Conservation (phyloP, 2,329 filamentous ascomycete species). For the Pseudogymnoascus pannorum region DNA sequence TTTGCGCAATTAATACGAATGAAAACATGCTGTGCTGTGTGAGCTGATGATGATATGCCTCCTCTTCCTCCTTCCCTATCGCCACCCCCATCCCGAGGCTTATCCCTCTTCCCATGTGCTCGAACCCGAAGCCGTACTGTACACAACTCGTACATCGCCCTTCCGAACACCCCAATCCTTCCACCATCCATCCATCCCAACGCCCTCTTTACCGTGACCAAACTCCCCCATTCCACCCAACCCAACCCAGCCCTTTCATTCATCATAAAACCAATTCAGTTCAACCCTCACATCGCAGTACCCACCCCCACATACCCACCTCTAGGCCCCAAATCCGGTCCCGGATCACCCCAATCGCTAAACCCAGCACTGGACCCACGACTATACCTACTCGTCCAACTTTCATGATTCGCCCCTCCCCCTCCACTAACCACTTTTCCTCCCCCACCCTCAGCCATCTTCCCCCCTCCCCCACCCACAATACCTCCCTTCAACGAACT, state of each 20-base stretch:
- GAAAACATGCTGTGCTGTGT: constrained; percentile 4
- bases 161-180: no score
- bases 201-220: not conserved
- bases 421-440: not conserved
- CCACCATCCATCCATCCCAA: not conserved
- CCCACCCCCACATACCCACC: constrained; percentile 10
- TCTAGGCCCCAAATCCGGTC: constrained; percentile 44
- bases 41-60: not conserved
- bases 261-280: no score
- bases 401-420: constrained; percentile 20
- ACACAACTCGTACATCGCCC: not conserved
- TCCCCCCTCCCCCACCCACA: not conserved
- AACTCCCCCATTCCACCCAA: not conserved
- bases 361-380: constrained; percentile 36
- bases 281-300: not conserved
- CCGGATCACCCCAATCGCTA: constrained; percentile 45
- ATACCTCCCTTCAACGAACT: not conserved
- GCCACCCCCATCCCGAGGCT: no score
- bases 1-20: constrained; percentile 1
- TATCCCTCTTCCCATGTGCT: no score
- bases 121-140: not conserved
- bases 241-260: not conserved
- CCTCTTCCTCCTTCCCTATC: not conserved
- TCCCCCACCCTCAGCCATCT: not conserved
- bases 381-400: constrained; percentile 36